A percentile compares a stretch with the other conserved stretches of the same genome.
Evolutionary conservation across 345 rosid genomes (phyloP).

Genomic region (Eucalyptus tenuipes): DNA sequence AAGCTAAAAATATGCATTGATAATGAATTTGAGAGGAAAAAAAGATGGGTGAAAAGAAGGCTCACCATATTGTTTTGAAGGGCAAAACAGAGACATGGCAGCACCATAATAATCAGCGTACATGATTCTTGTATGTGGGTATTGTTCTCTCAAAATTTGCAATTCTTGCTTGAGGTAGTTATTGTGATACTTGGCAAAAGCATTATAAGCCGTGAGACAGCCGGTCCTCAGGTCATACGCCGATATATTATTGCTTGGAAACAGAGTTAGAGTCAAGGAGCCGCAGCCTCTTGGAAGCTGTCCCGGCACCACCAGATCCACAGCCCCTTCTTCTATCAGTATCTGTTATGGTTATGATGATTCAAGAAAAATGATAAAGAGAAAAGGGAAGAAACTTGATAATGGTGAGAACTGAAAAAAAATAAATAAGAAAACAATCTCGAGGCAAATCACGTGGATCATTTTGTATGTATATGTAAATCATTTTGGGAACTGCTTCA

Average conservation of each 20-base stretch:
- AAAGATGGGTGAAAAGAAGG: not conserved
- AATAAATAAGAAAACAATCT: not conserved
- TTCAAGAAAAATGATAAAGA: not conserved
- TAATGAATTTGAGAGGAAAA: not conserved
- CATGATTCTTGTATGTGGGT: slow-evolving; percentile 36
- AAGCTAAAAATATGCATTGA: not conserved
- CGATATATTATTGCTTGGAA: slow-evolving; percentile 5
- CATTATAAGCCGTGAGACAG: slow-evolving; percentile 34
- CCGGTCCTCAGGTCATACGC: slow-evolving; percentile 35
- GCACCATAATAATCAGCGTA: slow-evolving; percentile 43
- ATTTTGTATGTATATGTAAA: too few relatives aligned
- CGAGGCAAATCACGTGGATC: not conserved
- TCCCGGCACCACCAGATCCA: slow-evolving; percentile 49
- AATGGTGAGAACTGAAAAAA: not conserved
- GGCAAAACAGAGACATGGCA: slow-evolving; percentile 14
- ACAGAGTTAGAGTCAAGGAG: slow-evolving; percentile 34
- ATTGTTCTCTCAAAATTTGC: slow-evolving; percentile 15
- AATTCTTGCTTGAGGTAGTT: slow-evolving; percentile 22
- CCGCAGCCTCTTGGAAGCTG: slow-evolving; percentile 55
- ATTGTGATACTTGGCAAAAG: slow-evolving; percentile 33
- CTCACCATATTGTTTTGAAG: slow-evolving; percentile 41
- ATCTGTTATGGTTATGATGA: slow-evolving; percentile 1
- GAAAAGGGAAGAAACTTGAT: not conserved
- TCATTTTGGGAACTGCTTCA: not conserved
- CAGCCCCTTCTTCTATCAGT: slow-evolving; percentile 57